Evolutionary conservation across 2,329 filamentous ascomycete genomes (phyloP).

Genomic region (Fusarium irregulare): DNA sequence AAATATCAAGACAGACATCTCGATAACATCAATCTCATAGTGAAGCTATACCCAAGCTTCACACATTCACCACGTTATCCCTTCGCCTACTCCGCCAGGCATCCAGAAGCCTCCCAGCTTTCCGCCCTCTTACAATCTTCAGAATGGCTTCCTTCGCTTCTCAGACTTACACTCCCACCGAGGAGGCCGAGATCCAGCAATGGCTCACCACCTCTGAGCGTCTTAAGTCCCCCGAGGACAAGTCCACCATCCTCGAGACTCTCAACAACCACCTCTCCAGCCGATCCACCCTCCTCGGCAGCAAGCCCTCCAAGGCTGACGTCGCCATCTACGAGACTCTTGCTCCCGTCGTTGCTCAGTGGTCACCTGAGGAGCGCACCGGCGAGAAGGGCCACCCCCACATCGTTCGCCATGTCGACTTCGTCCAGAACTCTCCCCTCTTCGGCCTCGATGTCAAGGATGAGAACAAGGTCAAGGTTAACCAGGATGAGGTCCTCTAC

Average conservation of each 20-base stretch:
- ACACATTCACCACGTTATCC: constrained; percentile 55
- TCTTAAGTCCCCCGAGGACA: constrained; percentile 67
- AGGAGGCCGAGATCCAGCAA: constrained; percentile 88
- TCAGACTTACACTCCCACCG: constrained; percentile 78
- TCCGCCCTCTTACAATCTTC: constrained; percentile 44
- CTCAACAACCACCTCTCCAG: constrained; percentile 90
- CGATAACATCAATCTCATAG: constrained; percentile 23
- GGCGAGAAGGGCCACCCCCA: constrained; percentile 90
- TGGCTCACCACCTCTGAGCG: constrained; percentile 85
- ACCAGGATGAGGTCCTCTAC: constrained; percentile 83
- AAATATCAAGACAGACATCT: constrained; percentile 31
- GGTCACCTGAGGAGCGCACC: constrained; percentile 87
- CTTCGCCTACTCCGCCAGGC: constrained; percentile 53
- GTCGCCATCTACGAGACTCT: constrained; percentile 84
- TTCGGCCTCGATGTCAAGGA: constrained; percentile 76
- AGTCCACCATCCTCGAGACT: constrained; percentile 76
- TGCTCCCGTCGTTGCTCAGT: constrained; percentile 79
- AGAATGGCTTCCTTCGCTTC: constrained; percentile 75
- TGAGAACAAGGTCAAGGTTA: constrained; percentile 80
- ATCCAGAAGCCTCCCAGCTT: constrained; percentile 53
- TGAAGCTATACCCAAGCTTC: constrained; percentile 44
- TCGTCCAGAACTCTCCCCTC: constrained; percentile 89
- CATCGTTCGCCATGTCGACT: constrained; percentile 91
- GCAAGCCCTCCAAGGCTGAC: constrained; percentile 90
- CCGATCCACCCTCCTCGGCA: constrained; percentile 88